These are phyloP conservation scores for Ceratocystis huliohia DNA, from an alignment of 2,329 filamentous ascomycete genomes.

Conservation along the genomic window DNA sequence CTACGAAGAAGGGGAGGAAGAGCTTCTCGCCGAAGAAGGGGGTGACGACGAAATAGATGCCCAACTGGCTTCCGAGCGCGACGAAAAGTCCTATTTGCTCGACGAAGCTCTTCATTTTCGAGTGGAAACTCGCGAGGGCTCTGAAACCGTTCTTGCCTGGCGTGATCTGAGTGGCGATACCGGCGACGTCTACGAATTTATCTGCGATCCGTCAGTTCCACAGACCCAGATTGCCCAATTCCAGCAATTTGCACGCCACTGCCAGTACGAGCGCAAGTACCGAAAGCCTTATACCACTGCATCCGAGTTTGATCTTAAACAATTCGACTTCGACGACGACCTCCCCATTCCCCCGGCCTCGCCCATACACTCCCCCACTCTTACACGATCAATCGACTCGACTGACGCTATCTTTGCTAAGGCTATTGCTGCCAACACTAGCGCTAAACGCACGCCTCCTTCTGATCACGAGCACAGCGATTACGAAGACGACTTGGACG, in stretches of 20 bases:
- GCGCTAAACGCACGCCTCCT: slow-evolving; percentile 31
- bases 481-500: slow-evolving; percentile 15
- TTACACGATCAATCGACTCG: slow-evolving; percentile 44
- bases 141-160: slow-evolving; percentile 85
- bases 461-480: slow-evolving; percentile 20
- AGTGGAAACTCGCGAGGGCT: slow-evolving; percentile 64
- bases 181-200: slow-evolving; percentile 94
- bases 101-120: slow-evolving; percentile 84
- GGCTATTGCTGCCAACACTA: slow-evolving; percentile 33
- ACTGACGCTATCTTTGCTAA: slow-evolving; percentile 44
- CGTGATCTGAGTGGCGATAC: slow-evolving; percentile 84
- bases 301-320: slow-evolving; percentile 63
- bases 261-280: slow-evolving; percentile 96
- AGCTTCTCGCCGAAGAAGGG: slow-evolving; percentile 78
- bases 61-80: slow-evolving; percentile 64
- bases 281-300: slow-evolving; percentile 67
- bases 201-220: slow-evolving; percentile 67
- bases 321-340: slow-evolving; percentile 65
- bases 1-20: slow-evolving; percentile 94
- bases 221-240: slow-evolving; percentile 65
- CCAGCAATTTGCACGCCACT: slow-evolving; percentile 71
- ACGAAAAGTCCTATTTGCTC: slow-evolving; percentile 96
- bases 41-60: slow-evolving; percentile 68
- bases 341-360: slow-evolving; percentile 53
- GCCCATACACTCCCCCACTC: slow-evolving; percentile 46